phyloP scores from a whole-genome alignment of 2,329 filamentous ascomycete genomes.

The Balansia obtecta region DNA sequence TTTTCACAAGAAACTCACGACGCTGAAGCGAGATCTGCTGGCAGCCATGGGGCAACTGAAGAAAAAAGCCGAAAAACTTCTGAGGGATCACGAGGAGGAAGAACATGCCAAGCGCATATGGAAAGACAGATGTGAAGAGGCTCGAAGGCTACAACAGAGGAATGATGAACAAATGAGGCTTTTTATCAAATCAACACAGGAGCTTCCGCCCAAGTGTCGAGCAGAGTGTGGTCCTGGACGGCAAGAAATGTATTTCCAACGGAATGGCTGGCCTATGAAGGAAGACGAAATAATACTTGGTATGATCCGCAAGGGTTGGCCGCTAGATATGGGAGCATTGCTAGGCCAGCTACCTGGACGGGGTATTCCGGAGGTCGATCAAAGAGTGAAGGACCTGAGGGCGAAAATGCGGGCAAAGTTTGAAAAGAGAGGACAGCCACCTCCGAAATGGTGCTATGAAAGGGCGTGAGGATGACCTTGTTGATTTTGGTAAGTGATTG shows the following conservation, averaged over 20 bases:
- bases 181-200: conserved; percentile 10
- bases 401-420: conserved; percentile 11
- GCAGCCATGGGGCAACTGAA: not conserved
- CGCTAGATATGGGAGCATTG: conserved; percentile 9
- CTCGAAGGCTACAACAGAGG: not conserved
- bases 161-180: conserved; percentile 7
- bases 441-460: conserved; percentile 16
- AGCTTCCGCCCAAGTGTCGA: conserved; percentile 1
- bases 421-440: conserved; percentile 6
- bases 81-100: not conserved
- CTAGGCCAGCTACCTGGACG: conserved; percentile 9
- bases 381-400: conserved; percentile 12
- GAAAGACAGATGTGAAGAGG: conserved; percentile 4
- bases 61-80: not conserved
- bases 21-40: not conserved
- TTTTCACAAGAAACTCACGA: not conserved
- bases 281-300: conserved; percentile 17
- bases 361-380: conserved; percentile 9
- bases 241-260: conserved; percentile 10
- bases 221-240: not conserved
- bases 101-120: not conserved
- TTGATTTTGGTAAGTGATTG: not conserved
- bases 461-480: not conserved
- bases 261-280: conserved; percentile 14
- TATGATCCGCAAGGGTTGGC: conserved; percentile 11